phyloP scores from a whole-genome alignment of 2,329 filamentous ascomycete genomes.

The Microcyclospora tardicrescens region DNA sequence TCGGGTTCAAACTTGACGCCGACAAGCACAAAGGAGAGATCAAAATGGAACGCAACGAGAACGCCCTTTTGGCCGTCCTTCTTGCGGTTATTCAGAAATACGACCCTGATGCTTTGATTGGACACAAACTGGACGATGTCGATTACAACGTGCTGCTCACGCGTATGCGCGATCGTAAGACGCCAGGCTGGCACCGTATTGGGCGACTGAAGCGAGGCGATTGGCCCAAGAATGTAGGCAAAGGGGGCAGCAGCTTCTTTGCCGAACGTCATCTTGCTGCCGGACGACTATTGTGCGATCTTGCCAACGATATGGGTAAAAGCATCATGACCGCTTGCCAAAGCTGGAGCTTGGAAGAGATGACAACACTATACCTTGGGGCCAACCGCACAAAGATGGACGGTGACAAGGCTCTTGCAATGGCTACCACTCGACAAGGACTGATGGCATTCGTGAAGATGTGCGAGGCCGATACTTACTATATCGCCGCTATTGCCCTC shows the following conservation, averaged over 20 bases:
- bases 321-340: constrained; percentile 95
- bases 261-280: constrained; percentile 81
- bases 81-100: constrained; percentile 74
- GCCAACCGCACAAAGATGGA: constrained; percentile 72
- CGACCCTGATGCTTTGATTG: constrained; percentile 87
- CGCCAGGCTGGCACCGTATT: constrained; percentile 86
- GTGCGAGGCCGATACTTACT: constrained; percentile 90
- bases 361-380: constrained; percentile 82
- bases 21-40: constrained; percentile 64
- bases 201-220: constrained; percentile 69
- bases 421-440: constrained; percentile 66
- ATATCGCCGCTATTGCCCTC: constrained; percentile 79
- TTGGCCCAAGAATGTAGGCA: constrained; percentile 81
- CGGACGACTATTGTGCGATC: constrained; percentile 80
- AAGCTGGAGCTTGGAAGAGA: constrained; percentile 95
- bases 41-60: constrained; percentile 70
- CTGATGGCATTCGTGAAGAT: constrained; percentile 89
- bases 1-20: constrained; percentile 71
- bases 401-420: constrained; percentile 72
- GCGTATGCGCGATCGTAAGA: constrained; percentile 78
- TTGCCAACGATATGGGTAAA: constrained; percentile 93
- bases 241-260: constrained; percentile 79
- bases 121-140: constrained; percentile 92
- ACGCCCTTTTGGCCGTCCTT: constrained; percentile 75
- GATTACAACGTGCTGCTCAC: constrained; percentile 86